phyloP scores from a whole-genome alignment of 169 alveolate species.

The Plasmodium berghei region DNA sequence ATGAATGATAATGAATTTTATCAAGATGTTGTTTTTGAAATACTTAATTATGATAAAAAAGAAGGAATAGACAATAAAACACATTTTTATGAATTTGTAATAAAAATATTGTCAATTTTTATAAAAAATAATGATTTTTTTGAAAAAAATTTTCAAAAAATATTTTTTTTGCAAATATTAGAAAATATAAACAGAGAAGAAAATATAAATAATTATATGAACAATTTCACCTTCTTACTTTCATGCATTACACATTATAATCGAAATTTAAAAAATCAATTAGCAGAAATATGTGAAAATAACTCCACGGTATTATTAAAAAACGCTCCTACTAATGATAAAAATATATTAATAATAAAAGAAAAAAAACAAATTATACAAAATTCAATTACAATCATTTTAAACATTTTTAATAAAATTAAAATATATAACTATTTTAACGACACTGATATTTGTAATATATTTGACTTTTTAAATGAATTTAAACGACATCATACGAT shows the following conservation, averaged over 20 bases:
- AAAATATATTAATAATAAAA: not conserved
- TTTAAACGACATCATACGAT: constrained; percentile 52
- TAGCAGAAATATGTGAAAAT: not conserved
- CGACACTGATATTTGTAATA: constrained; percentile 60
- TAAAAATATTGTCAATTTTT: constrained; percentile 45
- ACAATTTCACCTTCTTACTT: constrained; percentile 59
- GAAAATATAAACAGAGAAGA: constrained; percentile 32
- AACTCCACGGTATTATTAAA: not conserved
- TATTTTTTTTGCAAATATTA: constrained; percentile 44
- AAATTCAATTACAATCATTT: constrained; percentile 28
- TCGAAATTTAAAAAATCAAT: constrained; percentile 25
- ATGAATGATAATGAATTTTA: constrained; percentile 30
- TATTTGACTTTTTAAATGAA: constrained; percentile 71
- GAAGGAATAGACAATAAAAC: constrained; percentile 24
- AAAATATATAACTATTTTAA: constrained; percentile 28
- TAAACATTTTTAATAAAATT: constrained; percentile 41
- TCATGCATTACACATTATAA: constrained; percentile 74
- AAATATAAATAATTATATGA: constrained; percentile 33
- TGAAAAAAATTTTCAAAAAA: constrained; percentile 25
- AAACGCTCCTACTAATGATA: not conserved
- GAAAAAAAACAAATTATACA: constrained; percentile 23
- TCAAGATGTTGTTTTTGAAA: constrained; percentile 38
- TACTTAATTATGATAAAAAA: constrained; percentile 22
- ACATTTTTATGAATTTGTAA: constrained; percentile 30
- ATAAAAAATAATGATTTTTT: constrained; percentile 31